Base-by-base conservation (phyloP, 2,329 filamentous ascomycete species). In the Fusarium praegraminearum region DNA sequence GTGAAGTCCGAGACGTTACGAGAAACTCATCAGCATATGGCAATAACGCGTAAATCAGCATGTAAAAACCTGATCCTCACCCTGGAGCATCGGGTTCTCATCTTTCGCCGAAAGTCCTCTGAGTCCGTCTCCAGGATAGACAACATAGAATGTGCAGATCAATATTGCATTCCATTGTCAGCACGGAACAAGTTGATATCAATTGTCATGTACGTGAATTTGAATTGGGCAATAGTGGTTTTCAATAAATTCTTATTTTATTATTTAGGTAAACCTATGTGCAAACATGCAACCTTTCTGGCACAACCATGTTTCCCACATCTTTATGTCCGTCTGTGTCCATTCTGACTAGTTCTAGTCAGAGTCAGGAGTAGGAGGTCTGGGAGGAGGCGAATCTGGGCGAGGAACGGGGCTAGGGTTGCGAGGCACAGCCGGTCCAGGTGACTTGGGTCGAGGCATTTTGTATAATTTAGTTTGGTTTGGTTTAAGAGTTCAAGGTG, bases 221-320 rank as follows among this genome's bases (percentile, higher is more conserved):
- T 5, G 12, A 32, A 18, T 32, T 20, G 4, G 12, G 7, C 11
- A 30, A 46, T 6, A 10, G 9, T 32, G 9, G 10, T 20, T 6
- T 32, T 32, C 7, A 4, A 15, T 3, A 4, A 20, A 7, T 20
- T 13, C 1, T 12, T 32, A 20, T 15, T 4, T 10, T 7, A 30
- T 30, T 5, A 6, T 18, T 7, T 15, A 15, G 3, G 5, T 4
- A 20, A 10, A 3, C 2, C 4, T 7, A 5, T 45, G 5, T 1
- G 7, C 12, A 20, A 45, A 12, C 3, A 3, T 30, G 12, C 18
- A 6, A 15, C 18, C 2, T 3, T 3, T 35, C 18, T 12, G 3
- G 5, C 12, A 6, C 6, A n/a, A 3, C 7, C 12, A 3, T 15
- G 11, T 22, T 5, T 15, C 9, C 18, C 13, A n/a, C 5, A n/a